Evolutionary conservation across 306 rosid genomes (phyloP).

Genomic region (Cucumis sativus): DNA sequence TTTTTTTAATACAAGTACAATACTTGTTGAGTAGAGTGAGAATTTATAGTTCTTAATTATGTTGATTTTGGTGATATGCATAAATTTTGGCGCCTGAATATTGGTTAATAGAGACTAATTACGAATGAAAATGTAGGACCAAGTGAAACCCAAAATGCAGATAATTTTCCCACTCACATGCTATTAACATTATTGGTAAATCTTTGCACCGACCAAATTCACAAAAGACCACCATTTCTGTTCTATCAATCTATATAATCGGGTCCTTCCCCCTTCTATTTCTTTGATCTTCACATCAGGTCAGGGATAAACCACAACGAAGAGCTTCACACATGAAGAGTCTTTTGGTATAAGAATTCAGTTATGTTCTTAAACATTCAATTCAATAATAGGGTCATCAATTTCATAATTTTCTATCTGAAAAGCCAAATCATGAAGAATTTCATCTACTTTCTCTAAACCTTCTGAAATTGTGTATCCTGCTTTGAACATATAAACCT

Average conservation of each 20-base stretch:
- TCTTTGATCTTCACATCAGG: neutral
- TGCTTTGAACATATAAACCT: constrained; percentile 50
- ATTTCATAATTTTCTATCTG: constrained; percentile 38
- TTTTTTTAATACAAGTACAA: too few relatives aligned
- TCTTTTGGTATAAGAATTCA: neutral
- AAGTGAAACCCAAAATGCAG: neutral
- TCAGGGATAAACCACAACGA: neutral
- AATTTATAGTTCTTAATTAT: too few relatives aligned
- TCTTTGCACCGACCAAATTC: neutral
- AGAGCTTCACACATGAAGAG: neutral
- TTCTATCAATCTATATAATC: neutral
- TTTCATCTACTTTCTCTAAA: constrained; percentile 25
- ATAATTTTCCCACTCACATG: neutral
- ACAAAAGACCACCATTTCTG: neutral
- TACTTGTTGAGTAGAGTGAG: too few relatives aligned
- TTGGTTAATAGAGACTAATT: neutral
- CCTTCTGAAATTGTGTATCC: constrained; percentile 28
- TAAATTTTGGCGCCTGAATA: neutral
- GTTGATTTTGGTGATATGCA: neutral
- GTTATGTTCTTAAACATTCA: constrained; percentile 9
- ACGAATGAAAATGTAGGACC: neutral
- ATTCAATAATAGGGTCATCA: constrained; percentile 9
- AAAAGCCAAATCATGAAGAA: constrained; percentile 47
- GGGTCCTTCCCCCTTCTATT: neutral
- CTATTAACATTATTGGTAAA: neutral